A percentile compares a stretch with the other conserved stretches of the same genome.
These are phyloP conservation scores for Daldinia concentrica DNA, from an alignment of 495 filamentous ascomycete genomes.

Conservation along the genomic window DNA sequence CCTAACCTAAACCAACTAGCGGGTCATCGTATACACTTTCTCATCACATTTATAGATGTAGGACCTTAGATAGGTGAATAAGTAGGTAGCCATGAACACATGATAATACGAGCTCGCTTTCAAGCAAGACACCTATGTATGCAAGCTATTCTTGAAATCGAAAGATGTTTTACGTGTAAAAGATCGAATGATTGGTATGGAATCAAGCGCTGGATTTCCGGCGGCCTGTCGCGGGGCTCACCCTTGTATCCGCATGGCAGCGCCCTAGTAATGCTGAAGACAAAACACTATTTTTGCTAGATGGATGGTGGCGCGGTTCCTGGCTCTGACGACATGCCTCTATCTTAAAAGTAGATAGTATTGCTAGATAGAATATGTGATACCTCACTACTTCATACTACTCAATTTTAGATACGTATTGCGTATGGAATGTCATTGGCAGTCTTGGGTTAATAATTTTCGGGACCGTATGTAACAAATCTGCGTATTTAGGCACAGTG, in stretches of 20 bases:
- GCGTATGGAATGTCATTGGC: not conserved
- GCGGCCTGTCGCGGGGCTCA: not conserved
- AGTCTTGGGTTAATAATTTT: not conserved
- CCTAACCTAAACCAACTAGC: not conserved
- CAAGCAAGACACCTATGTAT: not conserved
- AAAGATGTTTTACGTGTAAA: not conserved
- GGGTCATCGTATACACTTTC: not conserved
- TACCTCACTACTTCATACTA: not conserved
- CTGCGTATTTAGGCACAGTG: not conserved
- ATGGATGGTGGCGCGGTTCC: not conserved
- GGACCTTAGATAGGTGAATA: not conserved
- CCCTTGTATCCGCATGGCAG: not conserved
- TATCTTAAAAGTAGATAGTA: not conserved
- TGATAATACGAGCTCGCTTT: not conserved
- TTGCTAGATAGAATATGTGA: too few species aligned
- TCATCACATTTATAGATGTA: not conserved
- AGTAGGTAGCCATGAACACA: not conserved
- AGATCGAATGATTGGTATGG: not conserved
- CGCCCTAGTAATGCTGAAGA: not conserved
- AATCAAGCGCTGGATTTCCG: not conserved
- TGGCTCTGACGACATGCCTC: not conserved
- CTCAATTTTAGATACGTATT: not conserved
- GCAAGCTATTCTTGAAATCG: not conserved
- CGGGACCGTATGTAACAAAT: constrained; percentile 9
- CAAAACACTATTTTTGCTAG: not conserved